A percentile compares a stretch with the other conserved stretches of the same genome.
These are phyloP conservation scores for Cercospora sp. DNA, from an alignment of 2,329 filamentous ascomycete species.

Conservation along the genomic window DNA sequence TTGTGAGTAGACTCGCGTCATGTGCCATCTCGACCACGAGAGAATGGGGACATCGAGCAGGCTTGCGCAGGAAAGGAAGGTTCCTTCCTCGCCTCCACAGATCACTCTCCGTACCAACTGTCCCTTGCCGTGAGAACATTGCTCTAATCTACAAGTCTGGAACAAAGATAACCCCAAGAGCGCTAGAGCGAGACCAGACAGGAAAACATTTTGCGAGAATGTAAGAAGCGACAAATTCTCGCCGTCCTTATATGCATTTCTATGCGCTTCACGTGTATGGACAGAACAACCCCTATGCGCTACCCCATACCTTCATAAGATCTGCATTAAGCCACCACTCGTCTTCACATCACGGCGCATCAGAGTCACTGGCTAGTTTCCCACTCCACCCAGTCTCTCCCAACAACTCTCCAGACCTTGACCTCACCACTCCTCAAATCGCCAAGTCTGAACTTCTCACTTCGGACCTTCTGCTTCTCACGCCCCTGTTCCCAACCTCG, in stretches of 20 bases:
- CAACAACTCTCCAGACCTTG: slow-evolving; percentile 95
- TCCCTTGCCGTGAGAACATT: neutral
- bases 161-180: neutral
- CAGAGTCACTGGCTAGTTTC: slow-evolving; percentile 42
- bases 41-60: neutral
- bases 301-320: neutral
- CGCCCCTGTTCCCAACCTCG: slow-evolving; percentile 92
- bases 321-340: slow-evolving; percentile 7
- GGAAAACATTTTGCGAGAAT: neutral
- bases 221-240: neutral
- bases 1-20: neutral
- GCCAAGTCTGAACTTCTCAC: slow-evolving; percentile 90
- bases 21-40: neutral
- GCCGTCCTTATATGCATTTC: slow-evolving; percentile 7
- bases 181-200: neutral
- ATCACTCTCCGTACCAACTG: neutral
- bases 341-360: neutral
- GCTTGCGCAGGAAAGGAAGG: neutral
- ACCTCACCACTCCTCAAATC: slow-evolving; percentile 92
- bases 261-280: slow-evolving; percentile 9
- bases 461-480: slow-evolving; percentile 81
- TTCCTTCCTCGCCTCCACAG: neutral
- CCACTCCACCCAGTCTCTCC: slow-evolving; percentile 90
- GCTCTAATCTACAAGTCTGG: neutral
- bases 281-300: neutral